A percentile compares a stretch with the other conserved stretches of the same genome.
phyloP scores from a whole-genome alignment of 2,329 filamentous ascomycete species.

The Aspergillus sclerotialis region DNA sequence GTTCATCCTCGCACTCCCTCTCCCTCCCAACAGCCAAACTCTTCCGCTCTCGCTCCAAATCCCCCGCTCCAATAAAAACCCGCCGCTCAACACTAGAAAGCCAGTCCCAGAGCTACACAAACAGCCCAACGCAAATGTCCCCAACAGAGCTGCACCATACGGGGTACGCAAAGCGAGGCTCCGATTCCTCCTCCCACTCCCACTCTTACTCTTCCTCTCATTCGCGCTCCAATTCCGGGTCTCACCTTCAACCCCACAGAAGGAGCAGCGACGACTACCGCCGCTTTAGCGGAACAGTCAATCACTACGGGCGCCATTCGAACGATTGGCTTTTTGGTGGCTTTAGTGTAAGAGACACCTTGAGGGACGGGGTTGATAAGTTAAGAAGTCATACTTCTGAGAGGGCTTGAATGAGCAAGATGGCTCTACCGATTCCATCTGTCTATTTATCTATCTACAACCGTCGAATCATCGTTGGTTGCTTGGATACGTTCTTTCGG shows the following conservation, averaged over 20 bases:
- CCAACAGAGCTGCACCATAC: no score
- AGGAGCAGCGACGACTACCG: slow-evolving; percentile 28
- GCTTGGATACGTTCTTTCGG: no score
- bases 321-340: slow-evolving; percentile 48
- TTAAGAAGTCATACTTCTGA: slow-evolving; percentile 18
- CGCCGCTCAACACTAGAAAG: no score
- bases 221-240: no score
- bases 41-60: slow-evolving; percentile 15
- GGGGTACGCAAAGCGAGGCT: no score
- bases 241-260: slow-evolving; percentile 12
- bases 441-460: no score
- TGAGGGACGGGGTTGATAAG: slow-evolving; percentile 34
- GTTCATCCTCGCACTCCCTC: slow-evolving; percentile 1
- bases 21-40: slow-evolving; percentile 3
- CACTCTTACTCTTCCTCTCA: slow-evolving; percentile 10
- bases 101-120: no score
- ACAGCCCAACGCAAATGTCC: slow-evolving; percentile 16
- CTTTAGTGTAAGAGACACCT: slow-evolving; percentile 41
- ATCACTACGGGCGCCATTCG: slow-evolving; percentile 42
- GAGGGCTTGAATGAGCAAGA: slow-evolving; percentile 16
- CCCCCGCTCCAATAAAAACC: slow-evolving; percentile 14
- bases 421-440: not conserved
- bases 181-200: no score
- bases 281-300: slow-evolving; percentile 34
- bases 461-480: no score